Evolutionary conservation across 2,329 filamentous ascomycete genomes (phyloP).

Genomic region (Fusarium ambrosium): DNA sequence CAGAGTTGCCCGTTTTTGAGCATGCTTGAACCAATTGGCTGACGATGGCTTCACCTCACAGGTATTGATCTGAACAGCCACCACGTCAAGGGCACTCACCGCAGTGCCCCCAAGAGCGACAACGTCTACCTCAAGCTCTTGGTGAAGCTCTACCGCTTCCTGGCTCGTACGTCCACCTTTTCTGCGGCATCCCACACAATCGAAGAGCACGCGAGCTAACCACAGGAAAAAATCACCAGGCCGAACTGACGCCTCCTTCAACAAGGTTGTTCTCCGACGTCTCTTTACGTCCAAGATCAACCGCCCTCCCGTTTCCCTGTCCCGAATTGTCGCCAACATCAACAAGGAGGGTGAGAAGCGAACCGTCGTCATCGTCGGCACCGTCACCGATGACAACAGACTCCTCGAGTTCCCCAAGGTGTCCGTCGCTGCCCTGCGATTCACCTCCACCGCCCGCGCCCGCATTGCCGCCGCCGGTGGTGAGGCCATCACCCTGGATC

Average conservation of each 20-base stretch:
- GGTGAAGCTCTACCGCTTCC: slow-evolving; percentile 98
- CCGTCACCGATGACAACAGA: slow-evolving; percentile 98
- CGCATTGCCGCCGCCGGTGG: slow-evolving; percentile 94
- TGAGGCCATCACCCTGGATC: slow-evolving; percentile 95
- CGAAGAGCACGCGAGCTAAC: slow-evolving; percentile 25
- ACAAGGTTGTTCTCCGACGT: slow-evolving; percentile 97
- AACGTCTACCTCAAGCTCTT: slow-evolving; percentile 98
- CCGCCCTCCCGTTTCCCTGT: slow-evolving; percentile 94
- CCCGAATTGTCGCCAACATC: slow-evolving; percentile 83
- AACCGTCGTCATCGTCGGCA: slow-evolving; percentile 94
- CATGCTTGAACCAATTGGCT: slow-evolving; percentile 75
- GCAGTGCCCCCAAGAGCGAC: slow-evolving; percentile 96
- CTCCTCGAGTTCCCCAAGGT: slow-evolving; percentile 91
- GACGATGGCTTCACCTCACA: slow-evolving; percentile 67
- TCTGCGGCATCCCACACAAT: not conserved
- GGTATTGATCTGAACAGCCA: slow-evolving; percentile 80
- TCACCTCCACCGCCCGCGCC: slow-evolving; percentile 95
- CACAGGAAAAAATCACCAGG: slow-evolving; percentile 62
- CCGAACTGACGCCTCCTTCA: slow-evolving; percentile 97
- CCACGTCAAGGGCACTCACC: slow-evolving; percentile 81
- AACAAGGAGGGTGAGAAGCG: slow-evolving; percentile 78
- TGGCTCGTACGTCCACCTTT: slow-evolving; percentile 82
- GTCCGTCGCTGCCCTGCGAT: slow-evolving; percentile 92
- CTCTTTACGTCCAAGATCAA: slow-evolving; percentile 99
- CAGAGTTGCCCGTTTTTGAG: slow-evolving; percentile 61